phyloP scores from a whole-genome alignment of 371 early-diverging fungal genomes.

The Gilbertella persicaria region DNA sequence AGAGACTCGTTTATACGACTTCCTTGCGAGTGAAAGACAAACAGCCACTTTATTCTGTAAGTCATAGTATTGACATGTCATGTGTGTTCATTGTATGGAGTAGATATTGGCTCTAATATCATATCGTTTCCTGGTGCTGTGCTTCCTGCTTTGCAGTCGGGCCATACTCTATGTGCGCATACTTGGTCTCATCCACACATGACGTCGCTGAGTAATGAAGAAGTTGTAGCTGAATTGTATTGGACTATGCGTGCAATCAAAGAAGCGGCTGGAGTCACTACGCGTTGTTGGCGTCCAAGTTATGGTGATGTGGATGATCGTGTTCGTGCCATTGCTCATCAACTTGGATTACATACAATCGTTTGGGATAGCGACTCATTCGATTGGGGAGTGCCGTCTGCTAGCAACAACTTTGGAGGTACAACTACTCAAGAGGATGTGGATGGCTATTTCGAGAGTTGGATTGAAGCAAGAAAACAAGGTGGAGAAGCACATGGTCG shows the following conservation, averaged over 20 bases:
- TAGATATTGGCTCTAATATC: conserved; percentile 51
- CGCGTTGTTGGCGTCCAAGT: conserved; percentile 56
- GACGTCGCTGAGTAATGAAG: conserved; percentile 41
- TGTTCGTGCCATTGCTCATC: conserved; percentile 49
- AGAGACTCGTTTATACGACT: conserved; percentile 16
- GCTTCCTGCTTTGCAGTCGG: conserved; percentile 35
- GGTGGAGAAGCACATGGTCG: conserved; percentile 41
- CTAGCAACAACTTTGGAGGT: conserved; percentile 26
- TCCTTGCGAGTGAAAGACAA: conserved; percentile 14
- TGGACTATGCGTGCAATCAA: conserved; percentile 52
- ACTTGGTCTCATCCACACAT: conserved; percentile 57
- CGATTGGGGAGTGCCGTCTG: conserved; percentile 41
- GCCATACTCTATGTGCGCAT: conserved; percentile 50
- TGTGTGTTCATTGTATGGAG: not conserved
- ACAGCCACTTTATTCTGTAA: conserved; percentile 32
- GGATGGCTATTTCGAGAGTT: conserved; percentile 40
- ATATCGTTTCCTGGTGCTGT: conserved; percentile 41
- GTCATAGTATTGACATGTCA: not conserved
- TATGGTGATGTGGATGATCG: conserved; percentile 55
- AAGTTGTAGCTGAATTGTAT: conserved; percentile 50
- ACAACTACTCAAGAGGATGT: conserved; percentile 19
- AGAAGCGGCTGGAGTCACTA: conserved; percentile 49
- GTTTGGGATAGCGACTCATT: conserved; percentile 46
- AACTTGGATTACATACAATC: conserved; percentile 46
- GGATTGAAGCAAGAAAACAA: conserved; percentile 32